Base-by-base conservation (phyloP, 2,329 filamentous ascomycete genomes). In the Xylariales sp. region DNA sequence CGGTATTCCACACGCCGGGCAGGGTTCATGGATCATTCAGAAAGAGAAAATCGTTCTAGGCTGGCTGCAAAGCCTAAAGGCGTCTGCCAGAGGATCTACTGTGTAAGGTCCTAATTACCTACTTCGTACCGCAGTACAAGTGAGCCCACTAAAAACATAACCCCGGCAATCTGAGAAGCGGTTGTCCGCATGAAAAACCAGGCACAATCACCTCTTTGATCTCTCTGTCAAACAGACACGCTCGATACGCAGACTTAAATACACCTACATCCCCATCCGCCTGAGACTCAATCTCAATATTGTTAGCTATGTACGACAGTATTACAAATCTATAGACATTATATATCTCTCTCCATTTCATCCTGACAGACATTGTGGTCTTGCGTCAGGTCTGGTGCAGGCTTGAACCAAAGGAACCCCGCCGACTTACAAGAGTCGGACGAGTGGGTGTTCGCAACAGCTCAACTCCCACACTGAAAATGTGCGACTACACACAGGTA, bases 401-500 rank as follows among this genome's bases (percentile, higher is more conserved):
- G 39, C 43, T 33, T 42, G 35, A 40, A 25, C 39, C 18, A 27
- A 20, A 28, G 32, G 39, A 33, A 37, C 19, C 11, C 24, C 21
- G 21, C 21, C 15, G 22, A 19, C 35, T 15, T 38, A 28, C 22
- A 45, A 34, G 33, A 33, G 24, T n/a, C n/a, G n/a, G n/a, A n/a
- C n/a, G n/a, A n/a, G n/a, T n/a, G n/a, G n/a, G n/a, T n/a, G n/a
- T n/a, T n/a, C n/a, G n/a, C n/a, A n/a, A n/a, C n/a, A n/a, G n/a
- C n/a, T n/a, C n/a, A n/a, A n/a, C 19, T 20, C 11, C 22, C 6
- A n/a, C 16, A 25, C 9, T 27, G 21, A 47, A 45, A 33, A 60
- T 60, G 57, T 60, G 57, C 41, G 57, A 60, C 46, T 60, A 60
- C 46, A 59, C 56, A 16, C 56, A 60, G 46, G 57, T 60, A 54